Base-by-base conservation (phyloP, 345 rosid genomes). In the Eucalyptus virginea region DNA sequence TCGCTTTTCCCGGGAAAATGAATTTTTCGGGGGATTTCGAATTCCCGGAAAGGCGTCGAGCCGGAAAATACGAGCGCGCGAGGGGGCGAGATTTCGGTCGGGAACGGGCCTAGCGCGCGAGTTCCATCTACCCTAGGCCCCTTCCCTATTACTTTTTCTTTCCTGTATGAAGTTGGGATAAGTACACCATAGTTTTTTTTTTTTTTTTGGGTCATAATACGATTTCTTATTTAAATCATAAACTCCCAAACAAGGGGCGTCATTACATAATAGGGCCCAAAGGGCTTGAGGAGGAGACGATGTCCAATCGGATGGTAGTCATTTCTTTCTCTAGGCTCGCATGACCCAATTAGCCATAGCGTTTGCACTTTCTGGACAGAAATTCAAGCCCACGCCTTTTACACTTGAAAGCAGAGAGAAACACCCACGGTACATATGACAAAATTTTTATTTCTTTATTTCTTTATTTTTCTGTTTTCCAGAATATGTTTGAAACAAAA, bases 381-480 rank as follows among this genome's bases (percentile, higher is more conserved):
- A 52, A 52, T 52, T 52, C 0, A 2, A 52, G 56, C 56, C 56
- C 10, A 52, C 5, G 0, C 24, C 24, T 52, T 51, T 19, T 52
- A 52, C 58, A 52, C 24, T 52, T 52, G 58, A 52, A 52, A 52
- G 24, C 2, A 8, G 4, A 8, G 56, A 52, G 24, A 52, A 19
- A 52, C 58, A 19, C 24, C 8, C 5, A 1, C 0, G 1, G 9
- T 19, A 0, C 0, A 0, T 52, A 3, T 52, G 24, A 52, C 0
- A 52, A 52, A 52, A 7, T 52, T 52, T 52, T 0, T 18, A 1
- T 52, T 19, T 52, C 7, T 52, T 3, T 0, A 51, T 51, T 51
- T 52, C 0, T 19, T 18, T 52, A 18, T 52, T 52, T 52, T 7
- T 3, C 10, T 52, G 0, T 52, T 52, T 0, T 0, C 1, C 1